A percentile compares a stretch with the other conserved stretches of the same genome.
These are phyloP conservation scores for Hibiscus trionum DNA, from an alignment of 345 rosid species.

Conservation along the genomic window DNA sequence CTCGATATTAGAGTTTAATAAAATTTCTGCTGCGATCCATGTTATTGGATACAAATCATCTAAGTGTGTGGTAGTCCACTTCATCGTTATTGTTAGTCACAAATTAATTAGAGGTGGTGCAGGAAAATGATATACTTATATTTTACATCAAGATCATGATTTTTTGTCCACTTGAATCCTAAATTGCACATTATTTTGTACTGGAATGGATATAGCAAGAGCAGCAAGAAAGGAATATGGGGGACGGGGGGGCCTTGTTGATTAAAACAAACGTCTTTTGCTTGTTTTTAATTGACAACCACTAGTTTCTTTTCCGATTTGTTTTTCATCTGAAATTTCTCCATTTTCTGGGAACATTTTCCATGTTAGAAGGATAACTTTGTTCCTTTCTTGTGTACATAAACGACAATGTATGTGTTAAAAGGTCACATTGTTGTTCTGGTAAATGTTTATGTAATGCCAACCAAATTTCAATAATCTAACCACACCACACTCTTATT, in stretches of 20 bases:
- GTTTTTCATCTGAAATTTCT: neutral
- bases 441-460: too few relatives aligned
- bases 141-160: too few relatives aligned
- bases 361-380: neutral
- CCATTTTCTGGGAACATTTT: neutral
- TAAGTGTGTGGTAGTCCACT: too few relatives aligned
- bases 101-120: too few relatives aligned
- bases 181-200: neutral
- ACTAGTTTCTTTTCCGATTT: neutral
- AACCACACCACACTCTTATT: neutral
- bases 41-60: too few relatives aligned
- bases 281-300: neutral
- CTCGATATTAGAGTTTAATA: too few relatives aligned
- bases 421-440: neutral
- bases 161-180: neutral
- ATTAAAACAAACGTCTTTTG: neutral
- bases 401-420: neutral
- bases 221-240: neutral
- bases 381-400: neutral
- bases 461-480: conserved; percentile 4
- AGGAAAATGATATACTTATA: too few relatives aligned
- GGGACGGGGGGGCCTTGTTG: neutral
- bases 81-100: too few relatives aligned
- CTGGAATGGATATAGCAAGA: neutral
- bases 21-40: too few relatives aligned